Evolutionary conservation across 768 basidiomycete genomes (phyloP), one percentile per base, ranked within the genome.

Genomic region (Mycena chlorophos): DNA sequence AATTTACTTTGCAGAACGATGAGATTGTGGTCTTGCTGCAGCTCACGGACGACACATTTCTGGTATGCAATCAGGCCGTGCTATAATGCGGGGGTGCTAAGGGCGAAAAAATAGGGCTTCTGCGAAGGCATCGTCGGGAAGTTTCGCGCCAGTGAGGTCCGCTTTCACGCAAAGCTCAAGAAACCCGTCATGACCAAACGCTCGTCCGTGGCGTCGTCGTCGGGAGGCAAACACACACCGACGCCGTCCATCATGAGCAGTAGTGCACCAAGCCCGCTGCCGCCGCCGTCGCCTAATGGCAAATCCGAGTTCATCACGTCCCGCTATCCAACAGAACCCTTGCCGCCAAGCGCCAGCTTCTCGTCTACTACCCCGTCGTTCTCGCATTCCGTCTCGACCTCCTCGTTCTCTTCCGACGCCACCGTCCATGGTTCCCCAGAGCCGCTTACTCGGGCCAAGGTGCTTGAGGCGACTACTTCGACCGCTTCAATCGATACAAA

Each of bases 41-140:
- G 52, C 62, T 92, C 2, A 70, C 76, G 0, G 81, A 81, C 4
- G 65, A 77, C 19, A 46, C 78, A 8, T 92, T 77, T 69, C 74
- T 93, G n/a, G 90, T 91, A 54, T 54, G 81, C 79, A 31, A 60
- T 60, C 14, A 29, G 6, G 16, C 26, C 53, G 43, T 45, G 26
- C 26, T 30, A 38, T 54, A 16, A 27, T 23, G 8, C 13, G 17
- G 5, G 27, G 28, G 23, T 28, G 34, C 26, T 45, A 25, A 14
- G 23, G 8, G 10, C 40, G 22, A 8, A 38, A 38, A 22, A 16
- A 34, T 62, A 91, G 90, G 91, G 92, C 3, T 89, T 86, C 61
- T 94, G 91, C 65, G 91, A 94, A 72, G 91, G 87, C 50, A 88
- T 94, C 50, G 88, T 94, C 2, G 91, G 91, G 10, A 78, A 83